Evolutionary conservation across 148 eudicot species (phyloP).

Genomic region (Simmondsia chinensis): DNA sequence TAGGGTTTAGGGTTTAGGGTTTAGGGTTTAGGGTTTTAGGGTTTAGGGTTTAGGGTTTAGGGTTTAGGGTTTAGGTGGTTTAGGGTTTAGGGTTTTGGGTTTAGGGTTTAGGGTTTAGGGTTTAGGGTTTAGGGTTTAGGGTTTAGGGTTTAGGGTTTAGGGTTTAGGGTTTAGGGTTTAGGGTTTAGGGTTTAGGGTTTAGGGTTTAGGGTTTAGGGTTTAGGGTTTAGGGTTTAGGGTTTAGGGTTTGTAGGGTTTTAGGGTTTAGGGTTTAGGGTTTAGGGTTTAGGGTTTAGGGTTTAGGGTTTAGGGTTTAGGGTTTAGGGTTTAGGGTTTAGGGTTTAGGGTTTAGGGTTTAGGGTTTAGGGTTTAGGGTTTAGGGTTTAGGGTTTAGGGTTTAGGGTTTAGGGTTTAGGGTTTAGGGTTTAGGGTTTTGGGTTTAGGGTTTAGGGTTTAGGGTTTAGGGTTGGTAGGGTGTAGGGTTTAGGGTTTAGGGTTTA

Average conservation of each 20-base stretch:
- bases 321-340: slow-evolving; percentile 10
- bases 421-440: slow-evolving; percentile 9
- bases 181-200: slow-evolving; percentile 16
- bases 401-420: slow-evolving; percentile 12
- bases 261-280: slow-evolving; percentile 5
- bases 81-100: slow-evolving; percentile 3
- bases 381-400: slow-evolving; percentile 10
- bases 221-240: slow-evolving; percentile 9
- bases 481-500: slow-evolving; percentile 13
- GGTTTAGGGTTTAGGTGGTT: slow-evolving; percentile 10
- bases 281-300: slow-evolving; percentile 6
- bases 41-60: slow-evolving; percentile 8
- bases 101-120: slow-evolving; percentile 3
- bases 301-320: slow-evolving; percentile 13
- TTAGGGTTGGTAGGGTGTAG: slow-evolving; percentile 7
- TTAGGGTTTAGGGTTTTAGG: slow-evolving; percentile 6
- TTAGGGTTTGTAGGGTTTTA: slow-evolving; percentile 7
- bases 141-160: slow-evolving; percentile 4
- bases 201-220: slow-evolving; percentile 9
- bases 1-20: slow-evolving; percentile 1
- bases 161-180: slow-evolving; percentile 12
- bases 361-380: slow-evolving; percentile 13
- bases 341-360: slow-evolving; percentile 14
- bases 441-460: not conserved
- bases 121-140: slow-evolving; percentile 3